A percentile compares a stretch with the other conserved stretches of the same genome.
Conservation (phyloP, 108 stramenopile genomes). For the Mediolabrus comicus region DNA sequence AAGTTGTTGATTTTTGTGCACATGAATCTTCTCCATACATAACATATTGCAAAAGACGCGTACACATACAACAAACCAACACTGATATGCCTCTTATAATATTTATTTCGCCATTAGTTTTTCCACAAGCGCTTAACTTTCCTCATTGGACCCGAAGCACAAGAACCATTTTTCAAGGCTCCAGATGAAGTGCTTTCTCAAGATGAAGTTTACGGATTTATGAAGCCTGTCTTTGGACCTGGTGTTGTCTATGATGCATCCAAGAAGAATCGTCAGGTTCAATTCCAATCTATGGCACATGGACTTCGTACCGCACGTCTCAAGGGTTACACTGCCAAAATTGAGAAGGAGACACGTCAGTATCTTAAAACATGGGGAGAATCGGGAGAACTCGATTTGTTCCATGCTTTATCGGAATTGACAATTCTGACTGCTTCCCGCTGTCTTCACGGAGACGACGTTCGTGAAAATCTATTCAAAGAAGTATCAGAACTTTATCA, state of each 20-base stretch:
- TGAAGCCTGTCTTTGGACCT: constrained; percentile 97
- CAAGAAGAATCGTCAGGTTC: constrained; percentile 91
- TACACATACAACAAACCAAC: not conserved
- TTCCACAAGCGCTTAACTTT: constrained; percentile 93
- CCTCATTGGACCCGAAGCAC: constrained; percentile 96
- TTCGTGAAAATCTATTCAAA: constrained; percentile 93
- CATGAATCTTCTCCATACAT: not conserved
- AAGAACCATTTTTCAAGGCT: constrained; percentile 94
- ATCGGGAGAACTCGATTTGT: constrained; percentile 86
- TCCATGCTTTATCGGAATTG: constrained; percentile 87
- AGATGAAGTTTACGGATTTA: constrained; percentile 96
- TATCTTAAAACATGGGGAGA: constrained; percentile 76
- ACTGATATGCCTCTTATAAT: not conserved
- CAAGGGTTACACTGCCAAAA: constrained; percentile 94
- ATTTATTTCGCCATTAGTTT: constrained; percentile 49
- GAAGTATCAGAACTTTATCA: constrained; percentile 94
- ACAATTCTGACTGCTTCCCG: constrained; percentile 97
- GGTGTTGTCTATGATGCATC: constrained; percentile 96
- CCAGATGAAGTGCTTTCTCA: constrained; percentile 92
- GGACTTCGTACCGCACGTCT: constrained; percentile 89
- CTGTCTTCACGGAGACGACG: constrained; percentile 98
- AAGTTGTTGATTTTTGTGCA: constrained; percentile 21
- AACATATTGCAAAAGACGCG: not conserved
- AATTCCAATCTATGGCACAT: constrained; percentile 96
- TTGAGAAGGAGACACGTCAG: constrained; percentile 87